Conservation (phyloP, 2,329 filamentous ascomycete species). For the Neonectria sp. region DNA sequence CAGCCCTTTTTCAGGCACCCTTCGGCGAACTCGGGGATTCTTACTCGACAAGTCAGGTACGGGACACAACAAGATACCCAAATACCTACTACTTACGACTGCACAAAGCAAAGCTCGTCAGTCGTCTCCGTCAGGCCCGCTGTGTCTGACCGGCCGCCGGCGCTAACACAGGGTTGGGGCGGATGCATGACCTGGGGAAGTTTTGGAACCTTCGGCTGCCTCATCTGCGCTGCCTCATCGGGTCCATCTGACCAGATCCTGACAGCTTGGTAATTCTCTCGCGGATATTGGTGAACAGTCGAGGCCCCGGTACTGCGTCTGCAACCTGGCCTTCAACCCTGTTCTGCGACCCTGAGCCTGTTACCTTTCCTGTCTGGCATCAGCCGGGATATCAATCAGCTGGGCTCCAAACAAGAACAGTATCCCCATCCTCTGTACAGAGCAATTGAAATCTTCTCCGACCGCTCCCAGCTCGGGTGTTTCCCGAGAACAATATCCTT, state of each 20-base stretch:
- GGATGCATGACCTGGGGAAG: slow-evolving; percentile 23
- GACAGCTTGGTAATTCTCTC: slow-evolving; percentile 26
- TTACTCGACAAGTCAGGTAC: slow-evolving; percentile 32
- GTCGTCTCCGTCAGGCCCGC: slow-evolving; percentile 22
- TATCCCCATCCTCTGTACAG: neutral
- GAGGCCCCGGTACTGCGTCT: slow-evolving; percentile 20
- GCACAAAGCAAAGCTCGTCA: slow-evolving; percentile 6
- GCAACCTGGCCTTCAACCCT: slow-evolving; percentile 7
- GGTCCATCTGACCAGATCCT: slow-evolving; percentile 13
- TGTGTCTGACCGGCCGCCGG: slow-evolving; percentile 8
- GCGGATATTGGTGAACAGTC: slow-evolving; percentile 24
- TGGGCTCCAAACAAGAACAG: no score
- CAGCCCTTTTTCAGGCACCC: neutral
- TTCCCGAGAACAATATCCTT: neutral
- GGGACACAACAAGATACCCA: slow-evolving; percentile 2
- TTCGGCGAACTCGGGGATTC: slow-evolving; percentile 29
- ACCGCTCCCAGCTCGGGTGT: neutral
- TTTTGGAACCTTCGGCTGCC: slow-evolving; percentile 16
- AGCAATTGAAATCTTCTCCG: neutral
- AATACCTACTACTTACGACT: no score
- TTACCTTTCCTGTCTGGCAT: neutral
- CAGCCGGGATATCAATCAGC: neutral
- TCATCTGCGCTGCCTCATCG: slow-evolving; percentile 14
- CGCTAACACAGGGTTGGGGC: slow-evolving; percentile 21
- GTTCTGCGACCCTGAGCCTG: neutral